Percentiles rank a stretch among this genome's conserved stretches.
These are phyloP conservation scores for Salix dunnii DNA, from an alignment of 345 rosid species.

Conservation along the genomic window DNA sequence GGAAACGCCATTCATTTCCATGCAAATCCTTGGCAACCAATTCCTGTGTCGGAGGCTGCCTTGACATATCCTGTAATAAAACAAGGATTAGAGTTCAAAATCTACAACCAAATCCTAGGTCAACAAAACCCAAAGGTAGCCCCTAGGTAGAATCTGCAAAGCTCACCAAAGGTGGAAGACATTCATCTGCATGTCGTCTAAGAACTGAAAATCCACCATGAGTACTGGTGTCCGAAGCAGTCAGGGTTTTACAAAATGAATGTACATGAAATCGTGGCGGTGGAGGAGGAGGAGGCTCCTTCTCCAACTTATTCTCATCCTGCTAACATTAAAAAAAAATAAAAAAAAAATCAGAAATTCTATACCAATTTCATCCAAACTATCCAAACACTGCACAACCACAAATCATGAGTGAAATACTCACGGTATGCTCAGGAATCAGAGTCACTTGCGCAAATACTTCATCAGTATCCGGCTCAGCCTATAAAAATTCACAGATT, in stretches of 20 bases:
- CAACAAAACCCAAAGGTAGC: neutral
- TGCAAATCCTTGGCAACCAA: constrained; percentile 62
- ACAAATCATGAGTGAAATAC: constrained; percentile 3
- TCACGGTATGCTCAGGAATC: constrained; percentile 38
- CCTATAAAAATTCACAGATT: constrained; percentile 24
- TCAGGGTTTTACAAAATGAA: constrained; percentile 54
- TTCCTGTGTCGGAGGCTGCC: constrained; percentile 67
- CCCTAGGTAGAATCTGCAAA: neutral
- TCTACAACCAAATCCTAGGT: neutral
- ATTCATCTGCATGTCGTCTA: constrained; percentile 62
- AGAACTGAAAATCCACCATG: constrained; percentile 68
- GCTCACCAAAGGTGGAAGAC: constrained; percentile 58
- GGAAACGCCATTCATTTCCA: constrained; percentile 54
- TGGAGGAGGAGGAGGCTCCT: constrained; percentile 25
- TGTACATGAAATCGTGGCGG: constrained; percentile 38
- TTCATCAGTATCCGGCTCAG: constrained; percentile 58
- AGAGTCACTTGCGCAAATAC: constrained; percentile 52
- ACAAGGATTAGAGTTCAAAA: neutral
- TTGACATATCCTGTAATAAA: constrained; percentile 52
- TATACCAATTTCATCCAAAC: neutral
- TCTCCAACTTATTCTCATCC: constrained; percentile 32
- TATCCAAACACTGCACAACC: neutral
- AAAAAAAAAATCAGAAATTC: neutral
- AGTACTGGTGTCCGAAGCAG: constrained; percentile 63
- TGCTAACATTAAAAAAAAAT: constrained; percentile 21